Evolutionary conservation across 2,329 filamentous ascomycete genomes (phyloP).

Genomic region (Raffaelea albimanens): DNA sequence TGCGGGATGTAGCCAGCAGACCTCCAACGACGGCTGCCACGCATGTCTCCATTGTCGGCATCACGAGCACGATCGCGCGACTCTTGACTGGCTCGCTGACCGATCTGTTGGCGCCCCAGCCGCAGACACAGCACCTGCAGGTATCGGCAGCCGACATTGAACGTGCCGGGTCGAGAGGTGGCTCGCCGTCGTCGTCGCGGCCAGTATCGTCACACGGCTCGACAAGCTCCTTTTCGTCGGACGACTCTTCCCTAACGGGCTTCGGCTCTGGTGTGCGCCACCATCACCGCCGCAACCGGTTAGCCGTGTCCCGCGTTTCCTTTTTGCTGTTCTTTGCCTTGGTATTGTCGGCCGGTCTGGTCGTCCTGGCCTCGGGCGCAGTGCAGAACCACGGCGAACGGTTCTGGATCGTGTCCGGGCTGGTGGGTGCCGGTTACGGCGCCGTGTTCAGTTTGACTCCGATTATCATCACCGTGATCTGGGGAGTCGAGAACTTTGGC

Average conservation of each 20-base stretch:
- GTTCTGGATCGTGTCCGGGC: conserved; percentile 77
- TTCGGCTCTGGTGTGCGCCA: neutral
- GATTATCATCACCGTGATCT: conserved; percentile 91
- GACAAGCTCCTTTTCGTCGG: conserved; percentile 22
- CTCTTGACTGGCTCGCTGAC: conserved; percentile 84
- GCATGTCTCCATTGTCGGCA: conserved; percentile 84
- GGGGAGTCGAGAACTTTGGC: conserved; percentile 97
- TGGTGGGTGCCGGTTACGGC: conserved; percentile 86
- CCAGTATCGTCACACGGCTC: conserved; percentile 6
- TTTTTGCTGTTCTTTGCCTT: conserved; percentile 71
- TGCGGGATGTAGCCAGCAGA: conserved; percentile 12
- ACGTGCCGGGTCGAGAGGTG: conserved; percentile 4
- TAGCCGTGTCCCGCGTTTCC: conserved; percentile 64
- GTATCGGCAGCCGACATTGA: conserved; percentile 17
- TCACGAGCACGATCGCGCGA: conserved; percentile 83
- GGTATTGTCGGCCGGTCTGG: conserved; percentile 65
- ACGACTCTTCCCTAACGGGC: neutral
- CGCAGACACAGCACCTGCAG: conserved; percentile 48
- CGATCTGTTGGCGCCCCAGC: conserved; percentile 69
- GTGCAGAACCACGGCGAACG: conserved; percentile 66
- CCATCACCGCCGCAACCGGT: conserved; percentile 16
- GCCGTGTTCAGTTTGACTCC: conserved; percentile 83
- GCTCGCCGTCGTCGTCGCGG: conserved; percentile 10
- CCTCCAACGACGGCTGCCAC: conserved; percentile 60
- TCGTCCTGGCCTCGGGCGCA: conserved; percentile 66